phyloP scores from a whole-genome alignment of 176 grass and related monocot genomes.

The Zoysia japonica region DNA sequence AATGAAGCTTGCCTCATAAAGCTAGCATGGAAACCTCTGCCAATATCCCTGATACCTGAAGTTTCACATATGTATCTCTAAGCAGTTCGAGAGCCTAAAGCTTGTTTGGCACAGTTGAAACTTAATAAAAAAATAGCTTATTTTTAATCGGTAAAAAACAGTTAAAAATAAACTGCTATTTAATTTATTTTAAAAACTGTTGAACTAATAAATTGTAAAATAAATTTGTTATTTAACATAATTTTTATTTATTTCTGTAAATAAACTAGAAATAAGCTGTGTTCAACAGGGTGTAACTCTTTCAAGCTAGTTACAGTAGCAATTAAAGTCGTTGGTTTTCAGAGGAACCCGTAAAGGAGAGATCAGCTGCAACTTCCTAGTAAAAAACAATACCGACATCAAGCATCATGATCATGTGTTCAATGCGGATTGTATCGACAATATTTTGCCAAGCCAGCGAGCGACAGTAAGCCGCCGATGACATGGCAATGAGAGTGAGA shows the following conservation, averaged over 20 bases:
- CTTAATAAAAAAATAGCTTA: background rate
- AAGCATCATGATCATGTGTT: constrained; percentile 42
- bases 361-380: background rate
- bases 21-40: background rate
- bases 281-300: too few relatives aligned
- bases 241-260: background rate
- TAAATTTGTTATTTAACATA: too few relatives aligned
- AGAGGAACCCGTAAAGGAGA: constrained; percentile 21
- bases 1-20: background rate
- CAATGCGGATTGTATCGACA: constrained; percentile 6
- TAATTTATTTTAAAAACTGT: too few relatives aligned
- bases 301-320: background rate
- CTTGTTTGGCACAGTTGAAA: background rate
- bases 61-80: background rate
- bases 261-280: background rate
- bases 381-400: background rate
- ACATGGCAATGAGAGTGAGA: background rate
- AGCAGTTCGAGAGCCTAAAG: background rate
- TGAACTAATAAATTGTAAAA: too few relatives aligned
- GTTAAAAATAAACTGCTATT: too few relatives aligned
- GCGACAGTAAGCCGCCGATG: constrained; percentile 4
- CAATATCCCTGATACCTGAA: background rate
- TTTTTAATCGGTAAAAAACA: too few relatives aligned
- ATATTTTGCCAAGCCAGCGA: background rate
- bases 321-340: background rate